A percentile compares a stretch with the other conserved stretches of the same genome.
These are phyloP conservation scores for Colletotrichum sp. DNA, from an alignment of 2,329 filamentous ascomycete species.

Conservation along the genomic window DNA sequence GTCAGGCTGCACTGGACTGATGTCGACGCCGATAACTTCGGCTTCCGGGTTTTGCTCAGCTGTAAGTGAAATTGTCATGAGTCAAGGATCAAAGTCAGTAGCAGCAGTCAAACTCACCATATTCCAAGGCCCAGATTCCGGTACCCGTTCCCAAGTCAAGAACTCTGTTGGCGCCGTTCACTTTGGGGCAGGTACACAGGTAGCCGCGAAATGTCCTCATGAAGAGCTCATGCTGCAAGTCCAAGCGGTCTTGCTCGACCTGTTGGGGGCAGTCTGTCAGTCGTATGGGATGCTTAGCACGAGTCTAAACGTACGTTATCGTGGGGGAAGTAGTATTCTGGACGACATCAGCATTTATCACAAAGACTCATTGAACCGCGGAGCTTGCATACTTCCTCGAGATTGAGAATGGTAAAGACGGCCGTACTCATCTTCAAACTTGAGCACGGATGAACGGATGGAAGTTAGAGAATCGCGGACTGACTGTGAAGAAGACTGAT, in stretches of 20 bases:
- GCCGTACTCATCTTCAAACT: slow-evolving; percentile 8
- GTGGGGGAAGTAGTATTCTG: slow-evolving; percentile 17
- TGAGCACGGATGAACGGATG: slow-evolving; percentile 3
- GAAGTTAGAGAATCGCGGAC: slow-evolving; percentile 12
- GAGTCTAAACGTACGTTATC: background rate
- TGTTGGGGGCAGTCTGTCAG: background rate
- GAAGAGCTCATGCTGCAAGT: slow-evolving; percentile 42
- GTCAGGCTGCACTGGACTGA: slow-evolving; percentile 17
- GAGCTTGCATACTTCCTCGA: background rate
- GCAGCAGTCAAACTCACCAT: slow-evolving; percentile 19
- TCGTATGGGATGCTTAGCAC: fast-evolving
- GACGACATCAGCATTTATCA: background rate
- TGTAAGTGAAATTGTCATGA: background rate
- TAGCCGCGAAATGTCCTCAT: slow-evolving; percentile 34
- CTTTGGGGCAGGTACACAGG: slow-evolving; percentile 31
- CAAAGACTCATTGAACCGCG: fast-evolving
- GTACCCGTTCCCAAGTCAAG: slow-evolving; percentile 31
- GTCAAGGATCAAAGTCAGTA: fast-evolving
- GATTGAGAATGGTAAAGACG: slow-evolving; percentile 13
- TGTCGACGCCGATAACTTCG: slow-evolving; percentile 23
- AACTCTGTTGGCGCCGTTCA: slow-evolving; percentile 22
- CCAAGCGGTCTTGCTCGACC: slow-evolving; percentile 23
- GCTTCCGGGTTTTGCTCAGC: slow-evolving; percentile 35
- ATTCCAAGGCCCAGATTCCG: slow-evolving; percentile 31
- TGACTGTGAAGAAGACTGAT: background rate